A percentile compares a stretch with the other conserved stretches of the same genome.
phyloP scores from a whole-genome alignment of 257 asterid genomes.

The Forsythia suspensa region DNA sequence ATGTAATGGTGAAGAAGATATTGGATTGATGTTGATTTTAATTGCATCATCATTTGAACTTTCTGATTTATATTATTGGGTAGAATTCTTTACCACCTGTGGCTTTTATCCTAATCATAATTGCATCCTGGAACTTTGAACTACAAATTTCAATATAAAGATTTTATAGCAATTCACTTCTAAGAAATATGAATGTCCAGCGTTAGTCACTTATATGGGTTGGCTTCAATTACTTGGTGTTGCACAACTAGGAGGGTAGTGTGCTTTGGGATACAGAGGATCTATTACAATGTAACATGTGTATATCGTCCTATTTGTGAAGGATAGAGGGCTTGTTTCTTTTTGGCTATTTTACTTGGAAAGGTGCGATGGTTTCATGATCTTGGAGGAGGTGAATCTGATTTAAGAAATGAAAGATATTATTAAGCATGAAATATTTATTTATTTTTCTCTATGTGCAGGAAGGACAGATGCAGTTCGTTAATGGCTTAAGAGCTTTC shows the following conservation, averaged over 20 bases:
- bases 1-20: neutral
- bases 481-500: neutral
- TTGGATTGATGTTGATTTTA: neutral
- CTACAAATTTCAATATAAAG: neutral
- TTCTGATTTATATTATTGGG: neutral
- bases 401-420: neutral
- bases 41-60: neutral
- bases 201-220: neutral
- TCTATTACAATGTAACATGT: neutral
- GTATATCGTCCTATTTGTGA: neutral
- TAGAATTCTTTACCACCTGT: neutral
- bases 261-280: neutral
- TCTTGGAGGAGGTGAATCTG: neutral
- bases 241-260: neutral
- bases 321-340: neutral
- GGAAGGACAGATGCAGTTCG: neutral
- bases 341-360: neutral
- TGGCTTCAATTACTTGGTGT: neutral
- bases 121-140: neutral
- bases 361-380: neutral
- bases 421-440: neutral
- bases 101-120: neutral
- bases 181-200: neutral
- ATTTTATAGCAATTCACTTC: neutral
- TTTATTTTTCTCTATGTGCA: neutral